Evolutionary conservation across 306 rosid species (phyloP).

Genomic region (Rosa rugosa): DNA sequence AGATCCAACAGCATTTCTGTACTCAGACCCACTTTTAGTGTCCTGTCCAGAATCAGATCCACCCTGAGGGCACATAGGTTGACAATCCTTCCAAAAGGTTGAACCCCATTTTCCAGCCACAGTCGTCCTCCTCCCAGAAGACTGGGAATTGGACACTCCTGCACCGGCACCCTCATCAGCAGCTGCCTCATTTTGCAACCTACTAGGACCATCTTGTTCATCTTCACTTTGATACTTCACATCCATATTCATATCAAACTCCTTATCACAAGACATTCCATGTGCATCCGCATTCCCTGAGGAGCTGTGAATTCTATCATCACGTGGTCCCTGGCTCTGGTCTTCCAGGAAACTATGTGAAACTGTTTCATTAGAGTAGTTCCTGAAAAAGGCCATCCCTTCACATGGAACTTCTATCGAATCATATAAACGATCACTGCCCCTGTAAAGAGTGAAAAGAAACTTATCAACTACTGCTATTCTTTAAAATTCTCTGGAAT

Average conservation of each 20-base stretch:
- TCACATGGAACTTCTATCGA: slow-evolving; percentile 47
- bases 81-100: slow-evolving; percentile 94
- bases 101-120: slow-evolving; percentile 92
- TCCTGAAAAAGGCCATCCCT: slow-evolving; percentile 87
- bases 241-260: slow-evolving; percentile 79
- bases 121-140: slow-evolving; percentile 64
- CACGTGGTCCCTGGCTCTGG: slow-evolving; percentile 58
- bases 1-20: slow-evolving; percentile 56
- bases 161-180: slow-evolving; percentile 45
- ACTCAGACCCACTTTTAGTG: slow-evolving; percentile 73
- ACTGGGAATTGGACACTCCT: slow-evolving; percentile 50
- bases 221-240: slow-evolving; percentile 73
- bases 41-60: slow-evolving; percentile 85
- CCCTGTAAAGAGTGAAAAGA: slow-evolving; percentile 21
- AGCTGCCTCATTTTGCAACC: slow-evolving; percentile 59
- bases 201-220: slow-evolving; percentile 53
- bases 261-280: slow-evolving; percentile 68
- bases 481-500: slow-evolving; percentile 20
- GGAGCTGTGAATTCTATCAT: slow-evolving; percentile 50
- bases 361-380: slow-evolving; percentile 64
- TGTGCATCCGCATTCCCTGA: slow-evolving; percentile 59
- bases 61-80: slow-evolving; percentile 62
- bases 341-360: slow-evolving; percentile 70
- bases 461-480: slow-evolving; percentile 28
- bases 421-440: slow-evolving; percentile 29